Evolutionary conservation across 208 protist genomes (phyloP), one percentile per base, ranked within the genome.

Genomic region (Zelonia costaricensis): DNA sequence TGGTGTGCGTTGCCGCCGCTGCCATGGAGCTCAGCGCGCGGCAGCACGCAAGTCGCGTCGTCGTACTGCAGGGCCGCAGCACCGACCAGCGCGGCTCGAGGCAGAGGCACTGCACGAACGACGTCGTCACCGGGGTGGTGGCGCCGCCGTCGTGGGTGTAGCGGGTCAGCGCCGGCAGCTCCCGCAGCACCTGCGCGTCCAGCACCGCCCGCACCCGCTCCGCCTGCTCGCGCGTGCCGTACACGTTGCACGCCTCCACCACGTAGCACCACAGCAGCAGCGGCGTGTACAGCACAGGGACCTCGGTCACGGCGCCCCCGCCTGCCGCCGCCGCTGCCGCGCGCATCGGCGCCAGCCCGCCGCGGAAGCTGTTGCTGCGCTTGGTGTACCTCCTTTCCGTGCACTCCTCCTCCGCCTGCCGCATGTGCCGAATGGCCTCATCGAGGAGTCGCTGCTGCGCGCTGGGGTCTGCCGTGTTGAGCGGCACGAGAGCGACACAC

Each of bases 191-290:
- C 35, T 74, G 42, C 22, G 20, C 49, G 67, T 74, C 46, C 49
- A 67, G n/a, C 62, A 61, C 51, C 18, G 27, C 42, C 13, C 44
- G 51, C 20, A 58, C 57, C 44, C 33, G 45, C 6, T 59, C 38
- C 16, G 58, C 42, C 63, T 67, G 44, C 44, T 57, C 55, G n/a
- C 35, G 56, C 39, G 61, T 67, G 40, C 58, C 67, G 23, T 56
- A 60, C 1, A 43, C 43, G 43, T 62, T 61, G 51, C 51, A 52
- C 16, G 67, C 67, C 23, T 66, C 67, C 28, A 52, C 35, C 33
- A 74, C 33, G 31, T 66, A 65, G 58, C 82, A 78, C 86, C 80
- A 89, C 39, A 92, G 66, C 69, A 92, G 82, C 40, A 73, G 8
- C 0, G 71, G 51, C 25, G 63, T 69, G 59, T 73, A 73, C 28